Evolutionary conservation across 768 basidiomycete genomes (phyloP).

Genomic region (Crucibulum laeve): DNA sequence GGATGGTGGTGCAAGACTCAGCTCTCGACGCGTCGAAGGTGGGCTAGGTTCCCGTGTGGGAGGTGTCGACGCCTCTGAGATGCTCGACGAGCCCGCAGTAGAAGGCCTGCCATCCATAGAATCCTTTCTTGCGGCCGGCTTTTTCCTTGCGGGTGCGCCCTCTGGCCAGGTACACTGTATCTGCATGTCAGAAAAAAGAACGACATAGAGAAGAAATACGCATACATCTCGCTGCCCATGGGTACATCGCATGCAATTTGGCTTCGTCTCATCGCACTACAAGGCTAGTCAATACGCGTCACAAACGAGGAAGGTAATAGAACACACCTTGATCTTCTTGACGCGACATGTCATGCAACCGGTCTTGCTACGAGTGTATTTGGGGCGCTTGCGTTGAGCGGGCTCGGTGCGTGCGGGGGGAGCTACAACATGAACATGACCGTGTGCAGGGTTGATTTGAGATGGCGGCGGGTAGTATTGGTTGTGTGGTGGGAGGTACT

Average conservation of each 20-base stretch:
- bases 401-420: slow-evolving; percentile 46
- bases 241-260: slow-evolving; percentile 80
- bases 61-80: slow-evolving; percentile 70
- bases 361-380: slow-evolving; percentile 92
- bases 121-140: slow-evolving; percentile 53
- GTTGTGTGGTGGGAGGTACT: slow-evolving; percentile 34
- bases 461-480: slow-evolving; percentile 37
- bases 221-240: slow-evolving; percentile 82
- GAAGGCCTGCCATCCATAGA: slow-evolving; percentile 62
- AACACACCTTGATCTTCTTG: slow-evolving; percentile 88
- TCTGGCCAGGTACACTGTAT: slow-evolving; percentile 81
- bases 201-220: slow-evolving; percentile 5
- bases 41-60: slow-evolving; percentile 67
- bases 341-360: slow-evolving; percentile 91
- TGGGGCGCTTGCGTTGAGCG: slow-evolving; percentile 72
- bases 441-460: slow-evolving; percentile 26
- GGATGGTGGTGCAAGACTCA: slow-evolving; percentile 34
- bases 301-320: slow-evolving; percentile 2
- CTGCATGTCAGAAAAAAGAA: neutral
- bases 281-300: slow-evolving; percentile 1
- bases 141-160: slow-evolving; percentile 68
- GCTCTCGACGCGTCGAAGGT: slow-evolving; percentile 45
- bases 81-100: slow-evolving; percentile 69
- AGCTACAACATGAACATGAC: slow-evolving; percentile 41
- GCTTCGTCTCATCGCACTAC: slow-evolving; percentile 90